These are phyloP conservation scores for Bullera alba DNA, from an alignment of 768 basidiomycete species.

Conservation along the genomic window DNA sequence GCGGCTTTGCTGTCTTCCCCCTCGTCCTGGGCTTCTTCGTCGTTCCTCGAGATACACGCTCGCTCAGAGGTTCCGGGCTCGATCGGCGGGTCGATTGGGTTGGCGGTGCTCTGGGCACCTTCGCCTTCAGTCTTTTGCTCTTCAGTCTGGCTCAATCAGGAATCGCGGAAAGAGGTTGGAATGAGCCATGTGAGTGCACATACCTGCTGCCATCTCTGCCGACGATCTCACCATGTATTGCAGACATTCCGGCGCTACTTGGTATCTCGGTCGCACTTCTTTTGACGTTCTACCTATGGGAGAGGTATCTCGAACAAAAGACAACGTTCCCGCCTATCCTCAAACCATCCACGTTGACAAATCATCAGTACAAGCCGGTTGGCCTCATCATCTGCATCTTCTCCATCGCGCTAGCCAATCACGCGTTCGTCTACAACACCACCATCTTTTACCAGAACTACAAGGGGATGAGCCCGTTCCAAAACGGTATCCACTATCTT, in stretches of 20 bases:
- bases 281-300: slow-evolving; percentile 57
- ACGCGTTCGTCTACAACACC: slow-evolving; percentile 7
- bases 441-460: slow-evolving; percentile 23
- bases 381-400: too few relatives aligned
- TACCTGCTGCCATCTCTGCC: slow-evolving; percentile 8
- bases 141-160: slow-evolving; percentile 65
- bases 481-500: slow-evolving; percentile 8
- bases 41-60: slow-evolving; percentile 52
- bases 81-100: slow-evolving; percentile 62
- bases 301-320: slow-evolving; percentile 54
- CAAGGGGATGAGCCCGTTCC: slow-evolving; percentile 13
- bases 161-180: slow-evolving; percentile 56
- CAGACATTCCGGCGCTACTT: slow-evolving; percentile 64
- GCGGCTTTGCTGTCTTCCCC: slow-evolving; percentile 55
- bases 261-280: slow-evolving; percentile 57
- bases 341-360: slow-evolving; percentile 22
- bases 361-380: slow-evolving; percentile 11
- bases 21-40: slow-evolving; percentile 55
- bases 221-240: not conserved
- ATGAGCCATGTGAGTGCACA: slow-evolving; percentile 51
- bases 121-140: slow-evolving; percentile 59
- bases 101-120: slow-evolving; percentile 59
- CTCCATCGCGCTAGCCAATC: slow-evolving; percentile 9
- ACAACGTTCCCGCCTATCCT: slow-evolving; percentile 20
- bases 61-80: slow-evolving; percentile 25